phyloP scores from a whole-genome alignment of 805 yeast species.

The Clavispora vitiphila region DNA sequence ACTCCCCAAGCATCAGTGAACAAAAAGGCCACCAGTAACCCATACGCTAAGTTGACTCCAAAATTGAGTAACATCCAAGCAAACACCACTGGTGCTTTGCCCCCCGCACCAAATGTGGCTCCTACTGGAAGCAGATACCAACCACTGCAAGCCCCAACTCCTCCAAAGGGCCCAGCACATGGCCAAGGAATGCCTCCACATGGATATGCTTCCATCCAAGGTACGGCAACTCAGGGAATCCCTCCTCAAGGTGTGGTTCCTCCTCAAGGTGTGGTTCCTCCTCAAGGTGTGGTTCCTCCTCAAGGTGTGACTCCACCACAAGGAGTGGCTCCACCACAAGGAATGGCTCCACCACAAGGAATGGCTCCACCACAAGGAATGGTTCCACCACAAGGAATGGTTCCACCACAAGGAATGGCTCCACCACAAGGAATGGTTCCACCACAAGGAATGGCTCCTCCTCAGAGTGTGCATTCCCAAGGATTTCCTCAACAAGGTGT shows the following conservation, averaged over 20 bases:
- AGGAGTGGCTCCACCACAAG: constrained; percentile 1
- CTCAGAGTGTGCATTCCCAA: no score
- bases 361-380: neutral
- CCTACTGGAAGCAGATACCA: neutral
- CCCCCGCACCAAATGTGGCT: neutral
- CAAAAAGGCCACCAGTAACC: constrained; percentile 21
- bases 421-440: no score
- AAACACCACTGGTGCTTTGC: neutral
- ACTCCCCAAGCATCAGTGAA: constrained; percentile 6
- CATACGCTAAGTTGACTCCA: constrained; percentile 22
- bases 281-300: constrained; percentile 1
- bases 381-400: constrained; percentile 6
- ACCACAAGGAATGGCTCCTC: no score
- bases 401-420: neutral
- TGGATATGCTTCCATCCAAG: neutral
- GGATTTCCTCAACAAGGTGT: neutral
- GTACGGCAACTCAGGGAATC: neutral
- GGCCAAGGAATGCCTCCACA: neutral
- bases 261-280: neutral
- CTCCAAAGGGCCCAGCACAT: neutral
- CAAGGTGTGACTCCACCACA: constrained; percentile 13
- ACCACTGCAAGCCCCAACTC: neutral
- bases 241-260: neutral
- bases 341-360: no score
- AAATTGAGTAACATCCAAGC: constrained; percentile 1